Conservation (phyloP, 176 grass and related monocot species). For the Juncus inflexus region DNA sequence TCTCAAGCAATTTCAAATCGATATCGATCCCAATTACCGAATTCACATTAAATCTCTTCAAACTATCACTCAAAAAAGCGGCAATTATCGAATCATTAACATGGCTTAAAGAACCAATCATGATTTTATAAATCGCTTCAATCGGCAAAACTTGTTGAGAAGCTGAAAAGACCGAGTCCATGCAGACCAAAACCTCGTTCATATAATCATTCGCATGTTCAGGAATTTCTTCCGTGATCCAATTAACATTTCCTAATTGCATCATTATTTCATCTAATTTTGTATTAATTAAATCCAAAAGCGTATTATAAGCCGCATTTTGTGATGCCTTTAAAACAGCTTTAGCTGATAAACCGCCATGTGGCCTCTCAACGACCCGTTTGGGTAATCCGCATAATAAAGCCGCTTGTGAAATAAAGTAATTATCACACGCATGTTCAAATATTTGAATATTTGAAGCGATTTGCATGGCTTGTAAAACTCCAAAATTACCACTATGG, state of each 20-base stretch:
- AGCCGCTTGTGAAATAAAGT: slow-evolving; percentile 68
- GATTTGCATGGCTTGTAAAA: slow-evolving; percentile 68
- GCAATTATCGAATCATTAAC: slow-evolving; percentile 73
- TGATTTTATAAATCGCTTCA: slow-evolving; percentile 74
- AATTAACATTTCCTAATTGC: slow-evolving; percentile 62
- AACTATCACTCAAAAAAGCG: slow-evolving; percentile 63
- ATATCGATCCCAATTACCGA: slow-evolving; percentile 65
- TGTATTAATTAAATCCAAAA: slow-evolving; percentile 64
- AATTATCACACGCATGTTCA: slow-evolving; percentile 66
- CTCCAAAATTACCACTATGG: slow-evolving; percentile 46
- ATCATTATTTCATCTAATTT: slow-evolving; percentile 84
- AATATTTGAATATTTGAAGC: slow-evolving; percentile 67
- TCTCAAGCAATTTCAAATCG: slow-evolving; percentile 76
- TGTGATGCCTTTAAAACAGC: slow-evolving; percentile 79
- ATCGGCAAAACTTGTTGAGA: slow-evolving; percentile 67
- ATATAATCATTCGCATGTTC: slow-evolving; percentile 83
- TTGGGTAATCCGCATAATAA: slow-evolving; percentile 57
- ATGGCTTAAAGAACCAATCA: slow-evolving; percentile 62
- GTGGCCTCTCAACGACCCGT: slow-evolving; percentile 62
- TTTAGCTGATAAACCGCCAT: slow-evolving; percentile 65
- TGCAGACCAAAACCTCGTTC: slow-evolving; percentile 79
- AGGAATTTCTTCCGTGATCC: slow-evolving; percentile 66
- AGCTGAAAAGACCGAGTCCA: slow-evolving; percentile 54
- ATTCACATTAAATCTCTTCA: slow-evolving; percentile 88
- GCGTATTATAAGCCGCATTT: slow-evolving; percentile 72